These are phyloP conservation scores for Mycena vitilis DNA, from an alignment of 768 basidiomycete species.

Conservation along the genomic window DNA sequence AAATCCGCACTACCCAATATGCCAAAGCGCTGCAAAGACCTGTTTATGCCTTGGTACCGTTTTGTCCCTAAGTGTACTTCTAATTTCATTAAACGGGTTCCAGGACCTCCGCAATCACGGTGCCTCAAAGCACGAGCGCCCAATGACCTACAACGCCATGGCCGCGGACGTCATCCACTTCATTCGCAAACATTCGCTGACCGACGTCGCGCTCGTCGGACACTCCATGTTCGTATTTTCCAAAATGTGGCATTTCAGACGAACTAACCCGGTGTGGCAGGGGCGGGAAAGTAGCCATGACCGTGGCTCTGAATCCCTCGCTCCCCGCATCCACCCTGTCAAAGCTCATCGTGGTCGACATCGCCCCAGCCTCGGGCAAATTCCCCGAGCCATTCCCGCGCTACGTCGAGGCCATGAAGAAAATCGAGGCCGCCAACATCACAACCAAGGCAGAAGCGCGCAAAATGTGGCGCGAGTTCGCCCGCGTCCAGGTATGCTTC, in stretches of 20 bases:
- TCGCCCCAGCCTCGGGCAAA: conserved; percentile 72
- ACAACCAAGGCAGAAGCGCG: conserved; percentile 78
- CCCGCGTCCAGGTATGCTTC: conserved; percentile 72
- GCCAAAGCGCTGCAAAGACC: conserved; percentile 71
- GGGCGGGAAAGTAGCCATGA: conserved; percentile 90
- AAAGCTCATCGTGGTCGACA: conserved; percentile 82
- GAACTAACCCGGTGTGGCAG: conserved; percentile 51
- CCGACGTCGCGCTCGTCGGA: conserved; percentile 80
- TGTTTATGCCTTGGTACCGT: conserved; percentile 75
- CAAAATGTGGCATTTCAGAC: not conserved
- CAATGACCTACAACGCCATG: conserved; percentile 85
- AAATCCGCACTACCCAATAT: conserved; percentile 81
- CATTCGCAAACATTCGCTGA: conserved; percentile 62
- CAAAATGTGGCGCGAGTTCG: conserved; percentile 67
- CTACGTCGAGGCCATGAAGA: conserved; percentile 80
- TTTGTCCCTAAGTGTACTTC: not conserved
- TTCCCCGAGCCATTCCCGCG: conserved; percentile 71
- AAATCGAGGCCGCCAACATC: conserved; percentile 70
- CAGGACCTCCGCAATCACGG: conserved; percentile 95
- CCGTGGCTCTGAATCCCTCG: conserved; percentile 64
- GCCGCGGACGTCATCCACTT: conserved; percentile 82
- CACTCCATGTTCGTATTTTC: conserved; percentile 83
- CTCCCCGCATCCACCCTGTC: conserved; percentile 57
- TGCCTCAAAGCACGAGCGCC: conserved; percentile 75
- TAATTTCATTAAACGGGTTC: conserved; percentile 39